Base-by-base conservation (phyloP, 306 rosid genomes). In the Mimosa bimucronata region DNA sequence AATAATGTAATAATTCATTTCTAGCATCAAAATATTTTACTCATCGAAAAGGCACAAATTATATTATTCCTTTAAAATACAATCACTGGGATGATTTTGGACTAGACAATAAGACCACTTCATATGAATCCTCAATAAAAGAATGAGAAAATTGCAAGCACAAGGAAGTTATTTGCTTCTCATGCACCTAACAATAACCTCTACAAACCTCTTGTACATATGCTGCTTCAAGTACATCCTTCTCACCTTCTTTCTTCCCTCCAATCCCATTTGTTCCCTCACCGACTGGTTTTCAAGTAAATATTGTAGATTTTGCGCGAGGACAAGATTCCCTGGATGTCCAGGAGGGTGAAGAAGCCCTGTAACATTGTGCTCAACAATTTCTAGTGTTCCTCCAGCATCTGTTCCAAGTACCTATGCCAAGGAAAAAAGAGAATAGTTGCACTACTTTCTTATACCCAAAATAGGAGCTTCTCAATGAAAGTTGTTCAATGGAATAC, bases 351-450 rank as follows among this genome's bases (percentile, higher is more conserved):
- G 97, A 85, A 89, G 89, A 82, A 94, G 90, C 74, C 98, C 97
- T 6, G 89, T 91, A 48, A 91, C 89, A 38, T 90, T 92, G 81
- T 90, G 90, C 75, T 94, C 98, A 11, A 94, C 97, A 82, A 94
- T 92, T 83, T 89, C 98, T 80, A 78, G 88, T 5, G 98, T 94
- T 50, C 97, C 98, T 23, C 98, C 98, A 21, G 89, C 91, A 44
- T 94, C 89, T 34, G 97, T 94, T 86, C 98, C 98, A 61, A 94
- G 88, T 74, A 94, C 97, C 97, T 94, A 88, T 46, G 52, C 71
- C 83, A 55, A 55, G 34, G 38, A 16, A 5, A 5, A 37, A 77
- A 67, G 14, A 34, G 38, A 34, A 3, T 34, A 2, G 38, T 34
- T 34, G 5, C 38, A 34, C 38, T 0, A 0, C 38, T 34, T 34